Evolutionary conservation across 2,329 filamentous ascomycete species (phyloP), one percentile per base, ranked within the genome.

Genomic region (Pyrenophora seminiperda): DNA sequence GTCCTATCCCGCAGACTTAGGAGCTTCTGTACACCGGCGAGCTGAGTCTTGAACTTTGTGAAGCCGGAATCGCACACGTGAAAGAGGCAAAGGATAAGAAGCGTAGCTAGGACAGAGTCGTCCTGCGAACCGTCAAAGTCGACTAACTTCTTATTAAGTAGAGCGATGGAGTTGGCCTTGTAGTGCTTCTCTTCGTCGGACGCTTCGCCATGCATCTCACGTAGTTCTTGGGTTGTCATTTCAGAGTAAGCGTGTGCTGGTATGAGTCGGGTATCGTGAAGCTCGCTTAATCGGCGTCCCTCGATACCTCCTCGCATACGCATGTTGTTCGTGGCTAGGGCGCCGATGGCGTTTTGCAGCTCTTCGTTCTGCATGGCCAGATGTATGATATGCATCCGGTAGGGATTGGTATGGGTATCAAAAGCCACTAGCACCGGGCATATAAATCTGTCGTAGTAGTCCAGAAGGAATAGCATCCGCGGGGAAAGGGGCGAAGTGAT

Each of bases 51-150:
- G 75, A 97, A 97, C 65, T 93, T 93, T 15, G 90, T 91, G 60
- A 97, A 87, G 3, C 93, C 93, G 1, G 90, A 94, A 73, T 97
- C 92, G 55, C 91, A 94, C 76, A 96, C 91, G 61, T 95, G 89
- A 71, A 96, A 96, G 53, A 97, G 86, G 69, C 91, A 96, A 3
- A 97, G 80, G 7, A 97, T 83, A 31, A 97, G 81, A 29, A 97
- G 84, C 3, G 91, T 96, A 2, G 91, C 92, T 22, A 97, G 79
- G 4, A 94, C 89, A 0, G 90, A 92, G 71, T 97, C 93, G 61
- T 94, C 87, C 45, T 87, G 86, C 4, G 91, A 88, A 62, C 85
- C 86, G 17, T 80, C 77, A 0, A 87, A 83, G 70, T 96, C 87
- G 47, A 90, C 88, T 44, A 97, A 81, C 70, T 96, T 89, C 64